Base-by-base conservation (phyloP, 1,139 yeast genomes). In the Sugiyamaella neomexicana region DNA sequence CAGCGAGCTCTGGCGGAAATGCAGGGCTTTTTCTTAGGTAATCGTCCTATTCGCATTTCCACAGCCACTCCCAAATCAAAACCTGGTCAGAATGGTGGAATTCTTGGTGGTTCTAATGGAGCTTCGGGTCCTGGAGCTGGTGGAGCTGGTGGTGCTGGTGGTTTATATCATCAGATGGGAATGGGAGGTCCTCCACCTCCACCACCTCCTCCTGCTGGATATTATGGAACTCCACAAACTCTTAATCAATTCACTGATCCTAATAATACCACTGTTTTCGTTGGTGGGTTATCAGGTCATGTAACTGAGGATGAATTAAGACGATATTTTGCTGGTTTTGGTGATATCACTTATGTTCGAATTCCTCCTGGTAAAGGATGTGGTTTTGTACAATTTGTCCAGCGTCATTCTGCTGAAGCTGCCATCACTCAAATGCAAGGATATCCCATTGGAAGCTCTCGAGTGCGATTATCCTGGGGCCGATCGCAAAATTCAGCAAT, bases 351-450 rank as follows among this genome's bases (percentile, higher is more conserved):
- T 54, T 89, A 87, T 65, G 93, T 90, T 51, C 89, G 89, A 68
- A 88, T 90, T 50, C 97, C 97, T 8, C 84, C 86, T 4, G 96
- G 96, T 13, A 90, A 90, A 68, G 95, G 95, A 55, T 90, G 97
- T 72, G 98, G 97, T 1, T 91, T 90, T 73, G 91, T 90, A 55
- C 95, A 88, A 69, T 90, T 84, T 68, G 79, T 83, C 29, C 80
- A 82, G 41, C 78, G 95, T 56, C 85, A 83, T 59, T 87, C 89
- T 60, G 97, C 97, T 0, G 97, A 90, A 69, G 83, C 84, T 50
- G 96, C 97, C 12, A 89, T 90, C 61, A 81, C 86, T 44, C 88
- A 88, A 52, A 86, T 91, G 96, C 96, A 90, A 72, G 97, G 97
- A 2, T 90, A 85, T 66, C 84, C 90, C 37, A 85, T 91, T 65